These are phyloP conservation scores for Macaranga tanarius DNA, from an alignment of 441 rosid genomes.

Conservation along the genomic window DNA sequence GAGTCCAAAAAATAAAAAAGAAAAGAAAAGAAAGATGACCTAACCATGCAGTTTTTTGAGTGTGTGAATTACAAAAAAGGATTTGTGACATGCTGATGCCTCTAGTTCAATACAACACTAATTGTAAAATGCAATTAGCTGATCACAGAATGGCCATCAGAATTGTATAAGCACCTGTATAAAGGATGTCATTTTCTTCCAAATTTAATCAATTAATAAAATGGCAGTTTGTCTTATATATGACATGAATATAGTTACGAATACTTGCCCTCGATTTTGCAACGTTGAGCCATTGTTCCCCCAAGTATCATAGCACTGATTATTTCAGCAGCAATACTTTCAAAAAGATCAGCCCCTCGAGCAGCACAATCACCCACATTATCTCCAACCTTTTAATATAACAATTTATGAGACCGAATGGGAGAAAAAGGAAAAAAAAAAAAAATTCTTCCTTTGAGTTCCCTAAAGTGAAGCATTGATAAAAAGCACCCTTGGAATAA, in stretches of 20 bases:
- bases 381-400: slow-evolving; percentile 75
- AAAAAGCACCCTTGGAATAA: neutral
- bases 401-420: slow-evolving; percentile 25
- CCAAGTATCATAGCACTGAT: slow-evolving; percentile 99
- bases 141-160: neutral
- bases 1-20: slow-evolving; percentile 15
- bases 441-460: neutral
- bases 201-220: neutral
- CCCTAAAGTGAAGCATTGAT: neutral
- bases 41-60: slow-evolving; percentile 4
- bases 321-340: slow-evolving; percentile 99
- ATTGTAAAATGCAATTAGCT: neutral
- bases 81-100: neutral
- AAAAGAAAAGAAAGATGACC: slow-evolving; percentile 8
- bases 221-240: neutral
- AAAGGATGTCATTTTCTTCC: neutral
- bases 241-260: neutral
- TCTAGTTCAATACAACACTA: neutral
- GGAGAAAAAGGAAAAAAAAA: neutral
- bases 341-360: slow-evolving; percentile 98
- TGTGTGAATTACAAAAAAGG: neutral
- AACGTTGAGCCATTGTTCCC: slow-evolving; percentile 93
- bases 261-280: slow-evolving; percentile 86
- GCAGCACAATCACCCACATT: slow-evolving; percentile 99
- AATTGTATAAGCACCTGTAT: neutral